Percentiles rank a stretch among this genome's conserved stretches.
Evolutionary conservation across 305 asterid species (phyloP).

Genomic region (Plantago lanceolata): DNA sequence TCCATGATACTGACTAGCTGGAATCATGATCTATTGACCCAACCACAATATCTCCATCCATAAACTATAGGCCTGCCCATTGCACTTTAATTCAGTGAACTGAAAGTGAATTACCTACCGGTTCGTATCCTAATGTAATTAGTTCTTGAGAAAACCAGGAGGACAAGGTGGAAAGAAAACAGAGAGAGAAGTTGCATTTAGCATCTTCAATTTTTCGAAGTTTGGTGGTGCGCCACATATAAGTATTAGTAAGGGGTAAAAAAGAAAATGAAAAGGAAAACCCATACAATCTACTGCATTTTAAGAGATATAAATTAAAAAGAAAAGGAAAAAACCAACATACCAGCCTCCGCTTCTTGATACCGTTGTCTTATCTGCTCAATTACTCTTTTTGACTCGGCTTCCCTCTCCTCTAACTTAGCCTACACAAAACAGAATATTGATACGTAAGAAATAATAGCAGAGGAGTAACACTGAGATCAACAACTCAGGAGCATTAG

Average conservation of each 20-base stretch:
- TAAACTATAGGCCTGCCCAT: too few relatives aligned
- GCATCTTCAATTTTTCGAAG: too few relatives aligned
- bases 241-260: background rate
- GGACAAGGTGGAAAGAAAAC: too few relatives aligned
- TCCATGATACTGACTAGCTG: too few relatives aligned
- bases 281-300: background rate
- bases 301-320: slow-evolving; percentile 7
- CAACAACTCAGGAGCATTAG: slow-evolving; percentile 17
- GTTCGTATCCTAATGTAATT: too few relatives aligned
- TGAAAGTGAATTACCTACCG: too few relatives aligned
- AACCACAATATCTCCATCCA: too few relatives aligned
- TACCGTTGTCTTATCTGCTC: slow-evolving; percentile 52
- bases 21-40: too few relatives aligned
- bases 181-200: too few relatives aligned
- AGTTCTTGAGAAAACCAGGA: background rate
- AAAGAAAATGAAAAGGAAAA: too few relatives aligned
- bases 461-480: slow-evolving; percentile 13
- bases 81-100: too few relatives aligned
- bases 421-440: slow-evolving; percentile 46
- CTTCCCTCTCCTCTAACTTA: slow-evolving; percentile 50
- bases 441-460: slow-evolving; percentile 23
- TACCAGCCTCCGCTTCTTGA: slow-evolving; percentile 55
- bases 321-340: slow-evolving; percentile 23
- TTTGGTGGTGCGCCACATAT: background rate
- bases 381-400: slow-evolving; percentile 38